Base-by-base conservation (phyloP, 2,329 filamentous ascomycete species). In the Ophiostoma sp. region DNA sequence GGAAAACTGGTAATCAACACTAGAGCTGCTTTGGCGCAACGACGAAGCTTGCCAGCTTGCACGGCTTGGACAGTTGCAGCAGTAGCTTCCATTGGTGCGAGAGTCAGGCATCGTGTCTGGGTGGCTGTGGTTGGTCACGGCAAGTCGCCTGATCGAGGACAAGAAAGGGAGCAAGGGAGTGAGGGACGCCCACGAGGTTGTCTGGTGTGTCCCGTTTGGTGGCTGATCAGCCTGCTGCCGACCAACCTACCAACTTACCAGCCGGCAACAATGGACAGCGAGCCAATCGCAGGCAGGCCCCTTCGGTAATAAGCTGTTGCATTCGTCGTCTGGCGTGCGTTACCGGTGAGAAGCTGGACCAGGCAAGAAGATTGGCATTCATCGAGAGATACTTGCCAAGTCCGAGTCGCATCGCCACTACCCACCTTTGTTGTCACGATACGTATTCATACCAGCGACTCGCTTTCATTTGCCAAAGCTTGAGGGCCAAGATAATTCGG, bases 261-360 rank as follows among this genome's bases (percentile, higher is more conserved):
- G 49, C 49, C 18, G 49, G 49, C 12, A 55, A 55, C 49, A 55
- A 55, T 55, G 49, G n/a, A 55, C n/a, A n/a, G 27, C 12, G 7
- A 12, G 49, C 49, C 49, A 55, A 55, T 55, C 49, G 18, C 49
- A 5, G 12, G n/a, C 8, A 55, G 4, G 49, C 49, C 18, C 27
- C n/a, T 8, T 55, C 49, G 49, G 49, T 55, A 55, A 55, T 55
- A 55, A 55, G 49, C 49, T n/a, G 49, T 55, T 36, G 7, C 49
- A 55, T 55, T 18, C n/a, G 27, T 18, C n/a, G n/a, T 11, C n/a
- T 27, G n/a, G 47, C 27, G 18, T 55, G 18, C 49, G n/a, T 55
- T 55, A 55, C 49, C 49, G 49, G 49, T 55, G 49, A 55, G n/a
- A 55, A 55, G 49, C 49, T 55, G 18, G n/a, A 55, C 8, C n/a